Base-by-base conservation (phyloP, 164 flowering plant genomes). In the Vitis amurensis region DNA sequence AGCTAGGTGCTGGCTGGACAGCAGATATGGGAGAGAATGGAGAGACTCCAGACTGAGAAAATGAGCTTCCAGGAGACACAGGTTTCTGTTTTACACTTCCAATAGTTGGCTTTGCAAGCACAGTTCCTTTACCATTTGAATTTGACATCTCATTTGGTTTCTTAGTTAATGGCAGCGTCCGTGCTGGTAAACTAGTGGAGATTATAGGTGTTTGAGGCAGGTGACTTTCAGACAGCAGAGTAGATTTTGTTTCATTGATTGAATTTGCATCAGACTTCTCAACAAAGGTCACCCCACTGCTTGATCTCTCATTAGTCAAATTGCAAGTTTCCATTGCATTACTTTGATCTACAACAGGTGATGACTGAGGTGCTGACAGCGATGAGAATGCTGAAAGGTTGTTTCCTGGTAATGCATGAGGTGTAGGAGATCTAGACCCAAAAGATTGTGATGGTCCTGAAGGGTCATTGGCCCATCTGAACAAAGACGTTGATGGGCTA, bases 381-480 rank as follows among this genome's bases (percentile, higher is more conserved):
- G 78, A 73, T 49, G 79, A 56, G 8, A 47, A 50, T 60, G 69
- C 47, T 37, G 48, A 63, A 64, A 44, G 61, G 57, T 63, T 64
- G 66, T 27, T 66, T 58, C 49, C 61, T 68, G 71, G 83, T 69
- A 61, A 53, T 47, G 19, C 11, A 50, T 81, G 72, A 67, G 82
- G 75, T 68, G 19, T 13, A 57, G 82, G 72, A 69, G 83, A 77
- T 68, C 48, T 77, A 17, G 44, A 17, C 16, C 67, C 78, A 2
- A 67, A 55, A 68, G 74, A 37, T 37, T 80, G 78, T 7, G 70
- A 65, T 53, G 78, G 59, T 61, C 62, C 78, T 19, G 73, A 55
- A 62, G 44, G 49, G 23, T 79, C 79, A 65, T 71, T 71, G 50
- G 74, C 75, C 82, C 78, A 74, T 62, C 73, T 76, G 75, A 80